Conservation (phyloP, 768 basidiomycete genomes). For the Amanita molliuscula region DNA sequence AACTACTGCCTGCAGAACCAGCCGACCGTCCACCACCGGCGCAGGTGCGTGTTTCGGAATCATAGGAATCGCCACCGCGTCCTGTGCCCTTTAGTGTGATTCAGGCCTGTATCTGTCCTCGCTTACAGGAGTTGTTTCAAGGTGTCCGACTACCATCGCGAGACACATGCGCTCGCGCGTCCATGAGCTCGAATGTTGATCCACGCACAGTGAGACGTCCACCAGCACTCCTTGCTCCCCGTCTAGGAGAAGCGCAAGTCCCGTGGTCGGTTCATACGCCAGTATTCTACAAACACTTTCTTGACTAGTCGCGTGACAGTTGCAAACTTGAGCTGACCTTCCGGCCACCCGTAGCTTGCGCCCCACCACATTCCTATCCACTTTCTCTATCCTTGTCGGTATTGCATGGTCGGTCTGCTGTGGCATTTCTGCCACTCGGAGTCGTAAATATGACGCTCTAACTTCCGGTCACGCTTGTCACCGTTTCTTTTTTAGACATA, state of each 20-base stretch:
- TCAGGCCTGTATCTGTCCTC: background rate
- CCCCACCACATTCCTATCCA: slow-evolving; percentile 17
- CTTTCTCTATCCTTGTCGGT: slow-evolving; percentile 1
- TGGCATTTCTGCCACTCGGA: background rate
- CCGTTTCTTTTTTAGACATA: background rate
- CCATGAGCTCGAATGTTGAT: slow-evolving; percentile 32
- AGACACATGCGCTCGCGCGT: slow-evolving; percentile 38
- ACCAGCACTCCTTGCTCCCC: slow-evolving; percentile 42
- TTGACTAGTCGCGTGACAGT: background rate
- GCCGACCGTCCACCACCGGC: slow-evolving; percentile 28
- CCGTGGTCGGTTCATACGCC: slow-evolving; percentile 40
- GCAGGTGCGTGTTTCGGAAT: slow-evolving; percentile 29
- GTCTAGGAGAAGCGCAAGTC: slow-evolving; percentile 38
- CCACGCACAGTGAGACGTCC: slow-evolving; percentile 44
- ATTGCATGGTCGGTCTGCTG: slow-evolving; percentile 5
- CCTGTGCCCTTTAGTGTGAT: slow-evolving; percentile 17
- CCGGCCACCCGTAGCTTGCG: slow-evolving; percentile 51
- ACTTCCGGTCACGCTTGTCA: background rate
- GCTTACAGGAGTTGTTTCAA: slow-evolving; percentile 40
- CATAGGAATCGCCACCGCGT: slow-evolving; percentile 27
- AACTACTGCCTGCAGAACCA: slow-evolving; percentile 47
- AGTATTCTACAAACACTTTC: slow-evolving; percentile 32
- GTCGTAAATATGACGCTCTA: background rate
- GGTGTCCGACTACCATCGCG: slow-evolving; percentile 46
- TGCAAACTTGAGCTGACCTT: slow-evolving; percentile 27